Evolutionary conservation across 768 basidiomycete genomes (phyloP).

Genomic region (Leucosporidium creatinivorum): DNA sequence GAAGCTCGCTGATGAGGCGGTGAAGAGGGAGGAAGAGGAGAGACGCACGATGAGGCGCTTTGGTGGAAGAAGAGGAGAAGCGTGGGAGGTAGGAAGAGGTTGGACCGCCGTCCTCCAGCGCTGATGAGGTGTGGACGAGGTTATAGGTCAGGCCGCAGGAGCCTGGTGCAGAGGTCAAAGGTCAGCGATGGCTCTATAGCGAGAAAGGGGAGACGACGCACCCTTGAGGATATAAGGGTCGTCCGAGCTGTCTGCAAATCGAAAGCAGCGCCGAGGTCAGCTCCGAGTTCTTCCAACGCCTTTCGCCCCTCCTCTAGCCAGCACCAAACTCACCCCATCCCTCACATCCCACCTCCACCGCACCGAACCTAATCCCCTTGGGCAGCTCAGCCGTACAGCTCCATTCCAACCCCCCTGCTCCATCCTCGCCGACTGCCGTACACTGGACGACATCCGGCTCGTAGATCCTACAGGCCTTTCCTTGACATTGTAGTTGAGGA

Average conservation of each 20-base stretch:
- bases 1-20: background rate
- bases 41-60: background rate
- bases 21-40: background rate
- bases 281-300: no score
- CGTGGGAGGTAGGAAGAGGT: background rate
- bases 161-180: no score
- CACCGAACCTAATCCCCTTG: slow-evolving; percentile 69
- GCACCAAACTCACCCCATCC: slow-evolving; percentile 60
- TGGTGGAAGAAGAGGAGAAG: background rate
- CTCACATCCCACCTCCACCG: slow-evolving; percentile 80
- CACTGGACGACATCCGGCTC: slow-evolving; percentile 82
- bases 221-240: slow-evolving; percentile 82
- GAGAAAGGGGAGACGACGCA: slow-evolving; percentile 45
- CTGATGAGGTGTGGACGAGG: slow-evolving; percentile 42
- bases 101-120: slow-evolving; percentile 1
- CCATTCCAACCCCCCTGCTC: slow-evolving; percentile 74
- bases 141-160: slow-evolving; percentile 72
- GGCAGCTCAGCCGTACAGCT: slow-evolving; percentile 92
- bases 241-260: slow-evolving; percentile 7
- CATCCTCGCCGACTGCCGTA: slow-evolving; percentile 65
- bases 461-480: slow-evolving; percentile 66
- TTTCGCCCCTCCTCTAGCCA: background rate
- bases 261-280: background rate
- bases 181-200: no score
- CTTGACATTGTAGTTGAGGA: slow-evolving; percentile 70